Evolutionary conservation across 257 asterid genomes (phyloP).

Genomic region (Solanum tacnaense): DNA sequence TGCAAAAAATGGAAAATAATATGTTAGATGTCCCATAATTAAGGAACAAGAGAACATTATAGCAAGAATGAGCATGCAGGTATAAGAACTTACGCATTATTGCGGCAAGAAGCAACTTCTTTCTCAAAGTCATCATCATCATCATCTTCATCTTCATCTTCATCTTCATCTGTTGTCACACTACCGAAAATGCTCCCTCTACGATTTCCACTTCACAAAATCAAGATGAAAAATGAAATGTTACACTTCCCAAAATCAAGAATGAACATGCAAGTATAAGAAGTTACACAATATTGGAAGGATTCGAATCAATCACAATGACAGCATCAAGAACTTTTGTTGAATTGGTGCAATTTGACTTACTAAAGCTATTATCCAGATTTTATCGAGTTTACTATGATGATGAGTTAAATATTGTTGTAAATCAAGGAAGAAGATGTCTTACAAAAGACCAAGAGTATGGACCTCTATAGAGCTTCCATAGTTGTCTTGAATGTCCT

Average conservation of each 20-base stretch:
- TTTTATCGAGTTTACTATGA: not conserved
- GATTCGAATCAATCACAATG: not conserved
- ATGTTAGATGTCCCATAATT: not conserved
- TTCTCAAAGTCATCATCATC: too few relatives aligned
- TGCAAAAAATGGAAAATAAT: not conserved
- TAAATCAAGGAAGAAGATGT: not conserved
- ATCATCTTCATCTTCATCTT: too few relatives aligned
- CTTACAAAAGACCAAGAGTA: not conserved
- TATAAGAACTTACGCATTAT: not conserved
- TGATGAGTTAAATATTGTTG: not conserved
- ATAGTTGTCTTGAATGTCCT: slow-evolving; percentile 7
- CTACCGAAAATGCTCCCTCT: too few relatives aligned
- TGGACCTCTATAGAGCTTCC: not conserved
- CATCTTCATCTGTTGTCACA: too few relatives aligned
- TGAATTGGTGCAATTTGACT: not conserved
- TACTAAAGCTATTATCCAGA: not conserved
- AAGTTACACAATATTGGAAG: not conserved
- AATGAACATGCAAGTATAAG: not conserved
- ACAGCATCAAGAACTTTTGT: not conserved
- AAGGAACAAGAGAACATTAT: not conserved
- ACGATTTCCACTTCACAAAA: too few relatives aligned
- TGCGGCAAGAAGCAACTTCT: too few relatives aligned
- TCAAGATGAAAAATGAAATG: too few relatives aligned
- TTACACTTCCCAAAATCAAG: not conserved
- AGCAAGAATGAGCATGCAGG: not conserved